Conservation (phyloP, 768 basidiomycete species). For the Termitomyces sp. region DNA sequence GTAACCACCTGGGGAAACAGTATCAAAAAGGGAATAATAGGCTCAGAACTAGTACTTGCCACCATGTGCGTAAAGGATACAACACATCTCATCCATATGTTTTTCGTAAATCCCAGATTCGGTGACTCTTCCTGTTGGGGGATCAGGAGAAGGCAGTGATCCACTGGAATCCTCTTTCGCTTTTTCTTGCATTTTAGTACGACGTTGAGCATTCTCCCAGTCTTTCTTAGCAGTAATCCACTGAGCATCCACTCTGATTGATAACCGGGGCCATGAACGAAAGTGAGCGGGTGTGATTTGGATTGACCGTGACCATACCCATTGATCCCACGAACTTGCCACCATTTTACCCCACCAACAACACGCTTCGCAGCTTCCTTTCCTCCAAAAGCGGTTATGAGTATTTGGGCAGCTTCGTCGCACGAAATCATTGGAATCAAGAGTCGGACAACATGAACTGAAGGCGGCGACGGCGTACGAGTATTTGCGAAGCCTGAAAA, state of each 20-base stretch:
- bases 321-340: constrained; percentile 85
- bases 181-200: constrained; percentile 42
- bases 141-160: constrained; percentile 2
- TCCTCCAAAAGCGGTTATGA: constrained; percentile 83
- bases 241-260: constrained; percentile 68
- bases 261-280: background rate
- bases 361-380: constrained; percentile 61
- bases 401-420: constrained; percentile 62
- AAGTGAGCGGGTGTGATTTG: background rate
- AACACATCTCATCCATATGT: constrained; percentile 80
- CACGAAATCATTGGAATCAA: constrained; percentile 72
- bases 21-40: background rate
- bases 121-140: constrained; percentile 9
- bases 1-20: constrained; percentile 58
- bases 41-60: constrained; percentile 32
- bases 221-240: constrained; percentile 88
- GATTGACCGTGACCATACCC: constrained; percentile 43
- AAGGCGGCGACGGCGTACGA: constrained; percentile 80
- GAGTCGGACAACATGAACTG: constrained; percentile 67
- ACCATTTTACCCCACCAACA: constrained; percentile 93
- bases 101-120: constrained; percentile 44
- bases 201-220: constrained; percentile 62
- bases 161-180: constrained; percentile 14
- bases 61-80: constrained; percentile 79
- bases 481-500: constrained; percentile 65